Evolutionary conservation across 495 filamentous ascomycete species (phyloP), one percentile per base, ranked within the genome.

Genomic region (Hypoxylon subgilvum): DNA sequence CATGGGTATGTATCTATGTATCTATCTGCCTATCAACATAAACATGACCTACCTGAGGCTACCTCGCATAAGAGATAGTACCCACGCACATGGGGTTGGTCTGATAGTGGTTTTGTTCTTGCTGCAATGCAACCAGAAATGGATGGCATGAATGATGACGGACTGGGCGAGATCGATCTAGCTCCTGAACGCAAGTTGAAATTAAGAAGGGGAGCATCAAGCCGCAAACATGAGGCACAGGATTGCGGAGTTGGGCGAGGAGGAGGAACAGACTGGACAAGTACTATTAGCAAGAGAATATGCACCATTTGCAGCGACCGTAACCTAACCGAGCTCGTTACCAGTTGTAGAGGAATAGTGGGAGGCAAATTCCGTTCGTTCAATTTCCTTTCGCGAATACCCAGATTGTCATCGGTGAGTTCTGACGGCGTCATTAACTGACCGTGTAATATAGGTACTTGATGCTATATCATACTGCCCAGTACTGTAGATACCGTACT

Each of bases 161-260:
- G 42, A 53, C 28, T 50, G 50, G 18, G 45, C 50, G 50, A 61
- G 50, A 48, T 57, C 53, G 60, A 57, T 53, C 60, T 57, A 52
- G 21, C 53, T 64, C 32, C 22, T 30, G 54, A 50, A 52, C 36
- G 53, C 43, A 64, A 25, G 48, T 47, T 31, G 61, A 64, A 64
- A 64, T 58, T 53, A 64, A 16, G 38, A 58, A 58, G 41, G 61
- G 50, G 47, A 18, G 13, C 38, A 22, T 51, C 25, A 30, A 46
- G 25, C 45, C 27, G 49, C 50, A 54, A 64, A 57, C 42, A 53
- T 59, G 50, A 34, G 39, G 50, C 54, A 49, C 18, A 64, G 54
- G 61, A 59, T 59, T 64, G 61, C 61, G 61, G 61, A 64, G 61
- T 59, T 64, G 61, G 47, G 61, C 61, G 50, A 64, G 18, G n/a